Percentiles rank a stretch among this genome's conserved stretches.
phyloP scores from a whole-genome alignment of 1,139 yeast genomes.

The Meyerozyma athensensis region DNA sequence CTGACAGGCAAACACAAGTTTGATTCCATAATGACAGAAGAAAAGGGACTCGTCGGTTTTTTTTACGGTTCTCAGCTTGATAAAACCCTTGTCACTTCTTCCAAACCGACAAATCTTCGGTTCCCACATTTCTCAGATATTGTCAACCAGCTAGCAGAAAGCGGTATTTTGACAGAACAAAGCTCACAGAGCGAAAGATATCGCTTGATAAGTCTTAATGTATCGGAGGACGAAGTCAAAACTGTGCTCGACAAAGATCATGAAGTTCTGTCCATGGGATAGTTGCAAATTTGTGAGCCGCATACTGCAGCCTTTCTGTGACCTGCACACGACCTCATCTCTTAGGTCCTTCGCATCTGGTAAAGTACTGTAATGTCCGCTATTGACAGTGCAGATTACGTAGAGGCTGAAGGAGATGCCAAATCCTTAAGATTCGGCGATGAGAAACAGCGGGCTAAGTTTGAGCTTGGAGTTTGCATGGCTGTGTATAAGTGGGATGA shows the following conservation, averaged over 20 bases:
- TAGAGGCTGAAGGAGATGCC: slow-evolving; percentile 37
- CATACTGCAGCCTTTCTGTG: background rate
- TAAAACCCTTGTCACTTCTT: slow-evolving; percentile 10
- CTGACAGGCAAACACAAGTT: slow-evolving; percentile 19
- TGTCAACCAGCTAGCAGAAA: slow-evolving; percentile 65
- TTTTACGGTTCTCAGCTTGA: slow-evolving; percentile 21
- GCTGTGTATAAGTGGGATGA: slow-evolving; percentile 86
- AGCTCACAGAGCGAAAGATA: slow-evolving; percentile 64
- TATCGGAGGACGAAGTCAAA: slow-evolving; percentile 67
- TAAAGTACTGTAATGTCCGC: slow-evolving; percentile 15
- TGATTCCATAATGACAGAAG: slow-evolving; percentile 9
- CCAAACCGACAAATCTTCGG: slow-evolving; percentile 25
- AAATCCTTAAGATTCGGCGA: slow-evolving; percentile 49
- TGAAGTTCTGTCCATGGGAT: slow-evolving; percentile 13
- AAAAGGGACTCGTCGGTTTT: slow-evolving; percentile 19
- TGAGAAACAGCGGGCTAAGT: slow-evolving; percentile 70
- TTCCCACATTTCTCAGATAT: slow-evolving; percentile 46
- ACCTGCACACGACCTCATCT: slow-evolving; percentile 4
- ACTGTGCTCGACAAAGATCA: slow-evolving; percentile 55
- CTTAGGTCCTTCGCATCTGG: background rate
- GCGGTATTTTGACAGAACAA: slow-evolving; percentile 70
- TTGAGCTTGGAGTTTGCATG: slow-evolving; percentile 94
- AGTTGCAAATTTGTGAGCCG: background rate
- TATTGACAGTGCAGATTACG: slow-evolving; percentile 45
- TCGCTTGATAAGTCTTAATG: slow-evolving; percentile 55